Evolutionary conservation across 495 filamentous ascomycete species (phyloP), one percentile per base, ranked within the genome.

Genomic region (Podospora pseudoanserina): DNA sequence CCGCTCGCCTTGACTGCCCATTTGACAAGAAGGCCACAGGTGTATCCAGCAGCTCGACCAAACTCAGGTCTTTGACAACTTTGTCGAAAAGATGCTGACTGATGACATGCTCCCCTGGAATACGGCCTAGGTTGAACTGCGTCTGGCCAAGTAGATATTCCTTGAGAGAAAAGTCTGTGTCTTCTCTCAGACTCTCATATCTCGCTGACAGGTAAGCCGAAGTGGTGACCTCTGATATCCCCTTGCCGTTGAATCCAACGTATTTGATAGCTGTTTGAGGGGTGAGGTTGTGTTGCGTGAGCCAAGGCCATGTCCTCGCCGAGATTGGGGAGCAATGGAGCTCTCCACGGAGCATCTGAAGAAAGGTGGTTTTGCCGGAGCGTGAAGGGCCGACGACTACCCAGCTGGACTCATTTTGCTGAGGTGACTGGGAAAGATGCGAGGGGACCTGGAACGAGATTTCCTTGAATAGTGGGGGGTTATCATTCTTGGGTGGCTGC

Each of bases 1-100:
- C 86, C 2, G 95, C 91, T 55, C 95, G 84, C 69, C 94, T 82
- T 4, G 88, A 93, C 78, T 98, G 95, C 2, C 95, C 95, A 78
- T 99, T 97, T 74, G 93, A 97, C 20, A 99, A 77, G 78, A 91
- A 96, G 20, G 90, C 84, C 9, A 97, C 89, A 3, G 94, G 93
- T 80, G 95, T 90, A 18, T 88, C 82, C 2, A 94, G 78, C 62
- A 97, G 77, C 15, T 79, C 74, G 3, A 83, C 78, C 16, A 97
- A 79, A 39, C 84, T 84, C 60, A 99, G 78, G 63, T 94, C 88
- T 9, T 71, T 69, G 0, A 92, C 82, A 7, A 97, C 88, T 11
- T 84, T 78, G 5, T 83, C 73, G 2, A 97, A 76, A 0, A 85
- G 77, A 26, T 69, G 57, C 32, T 76, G 68, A 70, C 87, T 81